Base-by-base conservation (phyloP, 176 grass and related monocot genomes). In the Puccinellia tenuiflora region DNA sequence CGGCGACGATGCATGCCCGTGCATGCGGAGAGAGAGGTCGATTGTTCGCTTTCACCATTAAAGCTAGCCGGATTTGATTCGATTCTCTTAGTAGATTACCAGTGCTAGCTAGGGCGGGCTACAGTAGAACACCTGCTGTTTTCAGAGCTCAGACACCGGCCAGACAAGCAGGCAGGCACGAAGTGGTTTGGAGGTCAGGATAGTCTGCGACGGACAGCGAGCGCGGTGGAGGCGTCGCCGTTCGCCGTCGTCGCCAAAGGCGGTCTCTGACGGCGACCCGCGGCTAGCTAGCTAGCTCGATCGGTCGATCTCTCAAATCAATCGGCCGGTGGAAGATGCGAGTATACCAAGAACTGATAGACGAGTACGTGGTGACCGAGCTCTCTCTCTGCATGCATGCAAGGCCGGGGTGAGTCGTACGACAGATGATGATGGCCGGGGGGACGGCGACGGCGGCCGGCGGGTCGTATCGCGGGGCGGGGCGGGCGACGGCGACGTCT, bases 401-500 rank as follows among this genome's bases (percentile, higher is more conserved):
- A 46, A 20, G 5, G n/a, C 34, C n/a, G n/a, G n/a, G n/a, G 20
- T 34, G 30, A 6, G 15, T 72, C 14, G 68, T 9, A 30, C 53
- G 53, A 16, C 12, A 63, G 73, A 57, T 56, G 73, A 57, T 56
- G 52, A 47, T 65, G 70, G 46, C 30, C 21, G 42, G 45, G 30
- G n/a, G 13, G 79, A 42, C 65, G 17, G 26, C 38, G 67, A 47
- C 12, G 68, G 40, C 70, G 52, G 40, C 56, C 33, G 67, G 46
- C 59, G 59, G 76, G 15, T 7, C 9, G 42, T 52, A 9, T 16
- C 42, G 26, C 39, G 67, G 29, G 61, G 39, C 38, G 39, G 38
- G 69, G 60, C 66, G 84, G 73, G 17, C 63, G 88, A 90, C 38
- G 84, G 79, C 79, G 88, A 90, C 88, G 79, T 83, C 79, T 83